These are phyloP conservation scores for Phalaenopsis hybrid DNA, from an alignment of 116 monocot genomes.

Conservation along the genomic window DNA sequence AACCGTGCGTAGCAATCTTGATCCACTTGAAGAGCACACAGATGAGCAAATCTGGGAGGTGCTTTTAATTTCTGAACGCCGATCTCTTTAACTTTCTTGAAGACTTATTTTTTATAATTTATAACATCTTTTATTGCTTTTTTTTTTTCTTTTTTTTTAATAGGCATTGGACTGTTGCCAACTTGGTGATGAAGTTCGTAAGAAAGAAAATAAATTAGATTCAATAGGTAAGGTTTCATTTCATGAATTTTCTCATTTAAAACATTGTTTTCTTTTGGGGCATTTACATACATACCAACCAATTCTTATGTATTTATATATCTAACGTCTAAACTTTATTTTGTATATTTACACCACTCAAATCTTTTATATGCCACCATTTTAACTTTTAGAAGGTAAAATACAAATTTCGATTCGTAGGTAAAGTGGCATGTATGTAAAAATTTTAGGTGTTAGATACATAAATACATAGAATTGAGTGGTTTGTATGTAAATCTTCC, in stretches of 20 bases:
- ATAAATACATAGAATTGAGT: too few species aligned
- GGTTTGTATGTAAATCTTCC: too few species aligned
- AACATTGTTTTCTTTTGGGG: too few species aligned
- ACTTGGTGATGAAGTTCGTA: slow-evolving; percentile 67
- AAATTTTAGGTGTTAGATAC: too few species aligned
- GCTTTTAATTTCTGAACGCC: neutral
- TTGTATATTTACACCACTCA: too few species aligned
- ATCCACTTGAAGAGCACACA: slow-evolving; percentile 52
- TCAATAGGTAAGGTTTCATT: slow-evolving; percentile 36
- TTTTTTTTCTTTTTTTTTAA: neutral
- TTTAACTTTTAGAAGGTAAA: too few species aligned
- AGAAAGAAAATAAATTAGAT: slow-evolving; percentile 62
- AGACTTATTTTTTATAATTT: neutral
- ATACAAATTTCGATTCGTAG: too few species aligned
- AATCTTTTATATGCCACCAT: too few species aligned
- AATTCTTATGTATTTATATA: too few species aligned
- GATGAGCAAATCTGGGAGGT: slow-evolving; percentile 53
- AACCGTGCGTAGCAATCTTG: slow-evolving; percentile 48
- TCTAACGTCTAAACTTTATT: too few species aligned
- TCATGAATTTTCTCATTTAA: neutral
- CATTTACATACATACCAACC: too few species aligned
- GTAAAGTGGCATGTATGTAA: too few species aligned
- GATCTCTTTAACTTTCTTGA: neutral
- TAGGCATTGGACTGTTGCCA: slow-evolving; percentile 65
- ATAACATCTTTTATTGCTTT: neutral